Percentiles rank a stretch among this genome's conserved stretches.
phyloP scores from a whole-genome alignment of 768 basidiomycete species.

The Galerina sulciceps region DNA sequence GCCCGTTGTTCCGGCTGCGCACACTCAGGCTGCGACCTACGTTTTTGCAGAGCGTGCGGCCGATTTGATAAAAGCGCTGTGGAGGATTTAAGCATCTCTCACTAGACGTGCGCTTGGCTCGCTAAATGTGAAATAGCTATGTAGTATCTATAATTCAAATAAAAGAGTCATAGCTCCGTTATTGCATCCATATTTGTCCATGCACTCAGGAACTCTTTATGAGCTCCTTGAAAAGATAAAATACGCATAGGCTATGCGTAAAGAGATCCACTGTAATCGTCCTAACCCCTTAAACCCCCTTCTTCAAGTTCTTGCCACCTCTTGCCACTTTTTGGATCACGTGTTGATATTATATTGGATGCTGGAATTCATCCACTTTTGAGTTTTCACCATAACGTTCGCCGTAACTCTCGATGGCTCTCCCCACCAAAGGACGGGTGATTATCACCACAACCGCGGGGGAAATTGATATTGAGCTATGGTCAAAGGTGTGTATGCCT shows the following conservation, averaged over 20 bases:
- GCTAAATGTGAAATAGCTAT: too few species aligned
- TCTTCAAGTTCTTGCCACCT: too few species aligned
- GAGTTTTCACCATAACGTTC: background rate
- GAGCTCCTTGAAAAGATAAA: too few species aligned
- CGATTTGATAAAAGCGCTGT: constrained; percentile 26
- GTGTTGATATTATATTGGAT: background rate
- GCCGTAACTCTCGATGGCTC: constrained; percentile 55
- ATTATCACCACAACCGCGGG: constrained; percentile 89
- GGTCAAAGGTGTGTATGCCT: constrained; percentile 71
- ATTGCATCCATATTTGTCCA: too few species aligned
- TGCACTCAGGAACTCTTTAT: too few species aligned
- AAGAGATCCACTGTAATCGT: too few species aligned
- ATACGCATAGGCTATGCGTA: too few species aligned
- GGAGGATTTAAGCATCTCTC: background rate
- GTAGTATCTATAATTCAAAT: too few species aligned
- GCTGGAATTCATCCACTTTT: too few species aligned
- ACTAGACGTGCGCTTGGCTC: background rate
- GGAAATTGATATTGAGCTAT: constrained; percentile 88
- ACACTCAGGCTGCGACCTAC: constrained; percentile 35
- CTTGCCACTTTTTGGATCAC: too few species aligned
- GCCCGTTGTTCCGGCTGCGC: constrained; percentile 29
- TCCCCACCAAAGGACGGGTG: constrained; percentile 86
- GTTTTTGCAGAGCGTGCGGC: constrained; percentile 36
- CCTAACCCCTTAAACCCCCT: too few species aligned
- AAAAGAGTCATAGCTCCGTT: too few species aligned